phyloP scores from a whole-genome alignment of 179 eudicot species.

The Pouteria campechiana region DNA sequence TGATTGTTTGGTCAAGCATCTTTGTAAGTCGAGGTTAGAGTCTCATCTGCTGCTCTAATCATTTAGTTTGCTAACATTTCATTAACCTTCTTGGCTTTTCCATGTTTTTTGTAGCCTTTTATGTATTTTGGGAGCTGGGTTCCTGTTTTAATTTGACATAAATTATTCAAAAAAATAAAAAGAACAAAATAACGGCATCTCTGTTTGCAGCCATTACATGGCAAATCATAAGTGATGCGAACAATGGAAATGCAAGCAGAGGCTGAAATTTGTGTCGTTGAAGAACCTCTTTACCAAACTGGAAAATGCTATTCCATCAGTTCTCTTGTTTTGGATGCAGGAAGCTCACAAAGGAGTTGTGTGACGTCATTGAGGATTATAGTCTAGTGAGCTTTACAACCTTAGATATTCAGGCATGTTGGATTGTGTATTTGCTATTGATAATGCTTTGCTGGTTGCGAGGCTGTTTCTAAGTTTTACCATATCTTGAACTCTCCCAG shows the following conservation, averaged over 20 bases:
- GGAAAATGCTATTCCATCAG: background rate
- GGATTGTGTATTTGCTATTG: background rate
- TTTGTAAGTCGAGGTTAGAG: no score
- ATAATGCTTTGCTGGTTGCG: slow-evolving; percentile 2
- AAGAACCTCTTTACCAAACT: background rate
- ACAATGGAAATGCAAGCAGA: no score
- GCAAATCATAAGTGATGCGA: no score
- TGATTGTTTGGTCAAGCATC: no score
- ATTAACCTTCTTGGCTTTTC: no score
- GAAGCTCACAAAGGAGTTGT: slow-evolving; percentile 84
- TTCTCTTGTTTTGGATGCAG: slow-evolving; percentile 21
- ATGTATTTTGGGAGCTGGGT: background rate
- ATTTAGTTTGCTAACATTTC: no score
- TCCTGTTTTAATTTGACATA: no score
- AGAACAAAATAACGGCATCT: no score
- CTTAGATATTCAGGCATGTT: slow-evolving; percentile 80
- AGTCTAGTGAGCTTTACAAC: slow-evolving; percentile 79
- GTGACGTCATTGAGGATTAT: slow-evolving; percentile 69
- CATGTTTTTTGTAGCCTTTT: background rate
- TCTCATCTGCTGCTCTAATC: no score
- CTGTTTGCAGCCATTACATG: no score
- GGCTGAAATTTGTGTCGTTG: no score
- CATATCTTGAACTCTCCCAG: slow-evolving; percentile 21
- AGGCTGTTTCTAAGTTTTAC: background rate
- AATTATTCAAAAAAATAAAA: no score